Percentiles rank a stretch among this genome's conserved stretches.
phyloP scores from a whole-genome alignment of 2,329 filamentous ascomycete species.

The Domatiomyces catenatus region DNA sequence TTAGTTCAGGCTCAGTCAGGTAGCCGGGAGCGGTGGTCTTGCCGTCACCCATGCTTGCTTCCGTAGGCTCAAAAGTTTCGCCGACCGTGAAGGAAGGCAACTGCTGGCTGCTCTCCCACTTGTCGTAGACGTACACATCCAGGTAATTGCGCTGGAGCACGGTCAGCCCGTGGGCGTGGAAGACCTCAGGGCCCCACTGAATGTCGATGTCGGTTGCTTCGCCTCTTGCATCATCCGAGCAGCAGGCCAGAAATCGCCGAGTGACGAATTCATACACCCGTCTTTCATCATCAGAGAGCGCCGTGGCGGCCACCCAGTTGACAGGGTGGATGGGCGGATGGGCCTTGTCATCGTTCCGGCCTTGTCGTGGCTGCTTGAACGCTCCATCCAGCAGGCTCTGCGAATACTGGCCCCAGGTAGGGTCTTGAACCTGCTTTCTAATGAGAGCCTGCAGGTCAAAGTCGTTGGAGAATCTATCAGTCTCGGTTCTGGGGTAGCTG shows the following conservation, averaged over 20 bases:
- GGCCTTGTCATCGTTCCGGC: constrained; percentile 84
- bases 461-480: constrained; percentile 80
- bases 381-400: constrained; percentile 46
- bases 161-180: constrained; percentile 66
- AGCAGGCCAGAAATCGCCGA: constrained; percentile 84
- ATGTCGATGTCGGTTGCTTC: constrained; percentile 74
- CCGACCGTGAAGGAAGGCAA: constrained; percentile 65
- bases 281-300: constrained; percentile 51
- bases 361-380: constrained; percentile 68
- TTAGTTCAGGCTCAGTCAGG: constrained; percentile 86
- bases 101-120: constrained; percentile 77
- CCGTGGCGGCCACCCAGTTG: constrained; percentile 53
- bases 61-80: constrained; percentile 72
- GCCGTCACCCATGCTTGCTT: constrained; percentile 81
- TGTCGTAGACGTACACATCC: constrained; percentile 90
- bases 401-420: constrained; percentile 66
- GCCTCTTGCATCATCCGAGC: constrained; percentile 83
- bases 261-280: constrained; percentile 85
- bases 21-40: constrained; percentile 73
- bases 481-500: constrained; percentile 94
- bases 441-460: constrained; percentile 72
- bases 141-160: constrained; percentile 86
- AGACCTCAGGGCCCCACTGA: constrained; percentile 60
- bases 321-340: constrained; percentile 96
- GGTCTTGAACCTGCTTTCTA: constrained; percentile 66